phyloP scores from a whole-genome alignment of 192 early-diverging fungal genomes.

The Coemansia sp. region DNA sequence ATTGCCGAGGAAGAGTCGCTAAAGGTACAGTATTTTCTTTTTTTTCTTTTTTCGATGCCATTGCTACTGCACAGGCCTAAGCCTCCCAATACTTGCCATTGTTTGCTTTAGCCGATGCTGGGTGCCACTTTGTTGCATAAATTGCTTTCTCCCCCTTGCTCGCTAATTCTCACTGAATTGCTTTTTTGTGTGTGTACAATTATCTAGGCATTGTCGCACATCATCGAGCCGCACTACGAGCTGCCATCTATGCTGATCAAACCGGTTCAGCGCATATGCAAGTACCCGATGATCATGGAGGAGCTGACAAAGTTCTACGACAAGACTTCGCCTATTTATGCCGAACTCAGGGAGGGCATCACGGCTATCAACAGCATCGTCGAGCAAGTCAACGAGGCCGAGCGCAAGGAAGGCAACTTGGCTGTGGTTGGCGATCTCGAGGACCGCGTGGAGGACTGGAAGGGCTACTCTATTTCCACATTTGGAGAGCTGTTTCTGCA shows the following conservation, averaged over 20 bases:
- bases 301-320: constrained; percentile 68
- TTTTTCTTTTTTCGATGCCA: not conserved
- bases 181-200: not conserved
- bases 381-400: constrained; percentile 88
- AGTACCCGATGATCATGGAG: constrained; percentile 85
- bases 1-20: constrained; percentile 66
- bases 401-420: constrained; percentile 87
- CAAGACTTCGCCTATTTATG: constrained; percentile 58
- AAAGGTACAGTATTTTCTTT: constrained; percentile 33
- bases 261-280: constrained; percentile 96
- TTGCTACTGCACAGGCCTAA: not conserved
- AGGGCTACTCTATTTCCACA: constrained; percentile 72
- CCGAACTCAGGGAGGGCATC: constrained; percentile 73
- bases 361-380: constrained; percentile 82
- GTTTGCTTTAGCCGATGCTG: constrained; percentile 27
- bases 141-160: not conserved
- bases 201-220: constrained; percentile 58
- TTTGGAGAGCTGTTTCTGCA: constrained; percentile 84
- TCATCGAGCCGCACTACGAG: constrained; percentile 84
- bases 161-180: not conserved
- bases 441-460: constrained; percentile 89
- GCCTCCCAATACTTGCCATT: constrained; percentile 20
- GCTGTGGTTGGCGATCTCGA: constrained; percentile 77
- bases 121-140: constrained; percentile 6
- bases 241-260: constrained; percentile 94